phyloP scores from a whole-genome alignment of 2,329 filamentous ascomycete genomes.

The Hysterium pulicare region DNA sequence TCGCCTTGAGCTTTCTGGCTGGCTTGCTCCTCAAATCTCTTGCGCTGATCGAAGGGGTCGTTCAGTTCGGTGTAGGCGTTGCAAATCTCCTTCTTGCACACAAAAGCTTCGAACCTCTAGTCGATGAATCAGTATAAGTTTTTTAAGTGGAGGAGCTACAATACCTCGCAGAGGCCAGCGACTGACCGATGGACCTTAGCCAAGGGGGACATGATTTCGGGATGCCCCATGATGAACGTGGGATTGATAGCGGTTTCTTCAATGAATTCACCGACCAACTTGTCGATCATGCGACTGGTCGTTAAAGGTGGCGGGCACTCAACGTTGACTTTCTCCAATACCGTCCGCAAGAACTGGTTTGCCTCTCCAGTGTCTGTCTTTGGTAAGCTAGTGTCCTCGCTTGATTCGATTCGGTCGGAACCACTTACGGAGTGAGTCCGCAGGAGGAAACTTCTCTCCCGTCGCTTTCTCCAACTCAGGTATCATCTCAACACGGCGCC shows the following conservation, averaged over 20 bases:
- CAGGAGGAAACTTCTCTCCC: slow-evolving; percentile 90
- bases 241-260: slow-evolving; percentile 93
- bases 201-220: slow-evolving; percentile 84
- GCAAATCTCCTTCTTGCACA: slow-evolving; percentile 94
- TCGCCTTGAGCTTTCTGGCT: slow-evolving; percentile 95
- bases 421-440: slow-evolving; percentile 84
- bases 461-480: slow-evolving; percentile 83
- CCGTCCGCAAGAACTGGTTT: slow-evolving; percentile 43
- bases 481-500: slow-evolving; percentile 95
- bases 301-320: slow-evolving; percentile 88
- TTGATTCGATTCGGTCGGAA: no score
- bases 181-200: slow-evolving; percentile 88
- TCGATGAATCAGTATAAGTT: no score
- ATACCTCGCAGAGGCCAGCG: slow-evolving; percentile 71
- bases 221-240: slow-evolving; percentile 85
- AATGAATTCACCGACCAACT: slow-evolving; percentile 81
- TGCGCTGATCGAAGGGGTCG: slow-evolving; percentile 89
- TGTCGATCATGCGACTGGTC: slow-evolving; percentile 94
- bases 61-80: slow-evolving; percentile 99
- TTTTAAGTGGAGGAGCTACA: no score
- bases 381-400: no score
- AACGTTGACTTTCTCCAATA: slow-evolving; percentile 86
- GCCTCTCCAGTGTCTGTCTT: not conserved
- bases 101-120: slow-evolving; percentile 96
- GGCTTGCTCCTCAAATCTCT: slow-evolving; percentile 89